Percentiles rank a stretch among this genome's conserved stretches.
phyloP scores from a whole-genome alignment of 768 basidiomycete species.

The Albatrellus ellisii region DNA sequence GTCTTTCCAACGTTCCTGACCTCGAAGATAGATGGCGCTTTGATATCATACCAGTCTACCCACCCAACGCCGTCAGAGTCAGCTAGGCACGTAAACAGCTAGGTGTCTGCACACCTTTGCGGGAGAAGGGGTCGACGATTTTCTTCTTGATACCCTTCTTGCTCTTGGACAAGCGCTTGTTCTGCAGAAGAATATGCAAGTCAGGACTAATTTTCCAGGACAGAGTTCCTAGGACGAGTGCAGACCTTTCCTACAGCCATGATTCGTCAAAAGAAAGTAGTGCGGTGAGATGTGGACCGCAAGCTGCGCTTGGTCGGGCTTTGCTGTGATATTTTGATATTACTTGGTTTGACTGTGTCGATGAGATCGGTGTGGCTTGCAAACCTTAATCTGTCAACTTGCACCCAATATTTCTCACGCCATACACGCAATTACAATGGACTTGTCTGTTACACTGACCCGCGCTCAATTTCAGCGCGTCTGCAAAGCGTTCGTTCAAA shows the following conservation, averaged over 20 bases:
- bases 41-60: conserved; percentile 97
- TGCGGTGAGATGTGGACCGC: conserved; percentile 23
- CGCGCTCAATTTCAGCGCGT: conserved; percentile 47
- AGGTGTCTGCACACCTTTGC: conserved; percentile 68
- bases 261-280: conserved; percentile 25
- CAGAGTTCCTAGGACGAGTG: background rate
- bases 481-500: conserved; percentile 37
- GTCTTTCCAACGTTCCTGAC: conserved; percentile 96
- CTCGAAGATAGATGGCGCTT: conserved; percentile 97
- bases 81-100: background rate
- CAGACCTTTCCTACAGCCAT: conserved; percentile 89
- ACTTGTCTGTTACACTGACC: conserved; percentile 32
- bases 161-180: conserved; percentile 96
- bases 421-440: background rate
- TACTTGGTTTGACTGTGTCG: conserved; percentile 7
- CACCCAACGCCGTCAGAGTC: background rate
- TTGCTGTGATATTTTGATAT: conserved; percentile 24
- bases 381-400: conserved; percentile 45
- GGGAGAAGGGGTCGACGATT: conserved; percentile 99
- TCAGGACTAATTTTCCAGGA: background rate
- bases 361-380: conserved; percentile 34
- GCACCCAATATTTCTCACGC: conserved; percentile 23
- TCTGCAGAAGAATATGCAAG: conserved; percentile 33
- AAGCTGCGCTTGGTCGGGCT: conserved; percentile 37
- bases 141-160: conserved; percentile 99